Percentiles rank a stretch among this genome's conserved stretches.
Evolutionary conservation across 441 rosid species (phyloP).

Genomic region (Erodium trifolium): DNA sequence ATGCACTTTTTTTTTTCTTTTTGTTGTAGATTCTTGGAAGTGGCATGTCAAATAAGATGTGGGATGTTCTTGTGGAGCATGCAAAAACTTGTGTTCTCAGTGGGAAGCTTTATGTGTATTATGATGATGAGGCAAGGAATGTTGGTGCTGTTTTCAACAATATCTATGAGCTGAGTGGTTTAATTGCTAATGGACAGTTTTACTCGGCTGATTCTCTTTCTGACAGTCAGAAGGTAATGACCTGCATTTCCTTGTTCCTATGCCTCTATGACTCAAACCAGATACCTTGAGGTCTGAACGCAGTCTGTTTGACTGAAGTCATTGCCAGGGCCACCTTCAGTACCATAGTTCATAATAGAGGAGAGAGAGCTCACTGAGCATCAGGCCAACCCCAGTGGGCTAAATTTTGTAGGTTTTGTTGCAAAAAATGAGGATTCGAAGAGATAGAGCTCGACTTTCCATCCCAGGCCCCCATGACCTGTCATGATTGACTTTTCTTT

Average conservation of each 20-base stretch:
- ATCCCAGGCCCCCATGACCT: background rate
- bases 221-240: conserved; percentile 79
- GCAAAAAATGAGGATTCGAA: background rate
- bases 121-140: conserved; percentile 61
- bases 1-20: background rate
- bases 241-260: too few relatives aligned
- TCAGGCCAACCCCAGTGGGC: too few relatives aligned
- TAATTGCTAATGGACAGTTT: conserved; percentile 76
- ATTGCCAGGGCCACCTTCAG: too few relatives aligned
- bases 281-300: too few relatives aligned
- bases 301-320: too few relatives aligned
- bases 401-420: too few relatives aligned
- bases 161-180: conserved; percentile 75
- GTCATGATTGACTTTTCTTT: too few relatives aligned
- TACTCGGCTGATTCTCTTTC: conserved; percentile 61
- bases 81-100: conserved; percentile 86
- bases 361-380: too few relatives aligned
- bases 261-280: background rate
- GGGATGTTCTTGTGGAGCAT: conserved; percentile 91
- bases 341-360: too few relatives aligned
- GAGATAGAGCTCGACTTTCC: background rate
- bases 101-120: conserved; percentile 73
- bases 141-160: conserved; percentile 78
- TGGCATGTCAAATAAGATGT: conserved; percentile 99
- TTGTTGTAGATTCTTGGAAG: conserved; percentile 74